These are phyloP conservation scores for Leishmania arabica DNA, from an alignment of 208 protist species.

Conservation along the genomic window DNA sequence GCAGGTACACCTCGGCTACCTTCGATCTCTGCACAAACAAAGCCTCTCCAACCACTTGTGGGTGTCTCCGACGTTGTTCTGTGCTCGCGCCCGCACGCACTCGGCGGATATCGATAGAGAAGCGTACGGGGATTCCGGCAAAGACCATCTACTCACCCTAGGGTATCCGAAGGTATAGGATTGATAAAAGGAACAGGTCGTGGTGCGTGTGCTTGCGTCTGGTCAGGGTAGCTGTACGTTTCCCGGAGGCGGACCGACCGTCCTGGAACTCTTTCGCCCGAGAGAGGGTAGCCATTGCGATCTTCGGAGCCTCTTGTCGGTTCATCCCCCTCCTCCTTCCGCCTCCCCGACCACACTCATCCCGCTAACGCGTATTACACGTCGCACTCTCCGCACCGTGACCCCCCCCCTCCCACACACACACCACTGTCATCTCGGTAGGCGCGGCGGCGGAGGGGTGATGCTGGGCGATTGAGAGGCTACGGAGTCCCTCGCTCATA, in stretches of 20 bases:
- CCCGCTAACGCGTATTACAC: neutral
- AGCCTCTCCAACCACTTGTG: neutral
- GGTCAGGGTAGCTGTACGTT: neutral
- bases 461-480: neutral
- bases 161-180: neutral
- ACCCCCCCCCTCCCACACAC: neutral
- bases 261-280: neutral
- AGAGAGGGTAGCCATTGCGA: neutral
- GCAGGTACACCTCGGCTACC: neutral
- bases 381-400: neutral
- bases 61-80: neutral
- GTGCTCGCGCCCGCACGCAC: neutral
- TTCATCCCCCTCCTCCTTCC: neutral
- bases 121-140: neutral
- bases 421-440: neutral
- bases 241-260: neutral
- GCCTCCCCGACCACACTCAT: neutral
- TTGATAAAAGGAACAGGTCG: neutral
- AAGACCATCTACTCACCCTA: neutral
- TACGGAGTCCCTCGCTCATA: neutral
- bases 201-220: neutral
- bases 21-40: neutral
- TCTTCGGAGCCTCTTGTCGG: neutral
- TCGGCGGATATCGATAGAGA: neutral
- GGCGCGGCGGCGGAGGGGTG: neutral